phyloP scores from a whole-genome alignment of 768 basidiomycete species.

The Naganishia vaughanmartiniae region DNA sequence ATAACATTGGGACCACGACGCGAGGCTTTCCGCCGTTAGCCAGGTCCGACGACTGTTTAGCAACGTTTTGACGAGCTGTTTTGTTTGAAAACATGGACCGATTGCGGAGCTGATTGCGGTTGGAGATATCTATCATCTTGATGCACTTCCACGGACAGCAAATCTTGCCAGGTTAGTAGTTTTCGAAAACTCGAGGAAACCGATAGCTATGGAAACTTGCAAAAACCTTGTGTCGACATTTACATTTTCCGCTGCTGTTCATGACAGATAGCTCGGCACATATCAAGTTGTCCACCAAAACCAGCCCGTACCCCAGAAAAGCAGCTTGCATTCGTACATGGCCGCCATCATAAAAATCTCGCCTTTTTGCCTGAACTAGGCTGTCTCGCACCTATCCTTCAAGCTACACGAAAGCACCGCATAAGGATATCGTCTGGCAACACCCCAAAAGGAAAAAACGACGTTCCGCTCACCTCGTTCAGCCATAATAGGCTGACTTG shows the following conservation, averaged over 20 bases:
- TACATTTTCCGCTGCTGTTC: background rate
- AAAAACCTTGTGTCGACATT: background rate
- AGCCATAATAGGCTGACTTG: background rate
- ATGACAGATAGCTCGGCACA: background rate
- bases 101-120: too few relatives aligned
- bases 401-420: background rate
- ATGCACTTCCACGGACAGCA: too few relatives aligned
- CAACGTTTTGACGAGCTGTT: too few relatives aligned
- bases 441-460: background rate
- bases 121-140: too few relatives aligned
- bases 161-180: too few relatives aligned
- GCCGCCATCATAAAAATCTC: background rate
- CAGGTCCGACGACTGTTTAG: too few relatives aligned
- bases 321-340: background rate
- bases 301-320: background rate
- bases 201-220: background rate
- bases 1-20: too few relatives aligned
- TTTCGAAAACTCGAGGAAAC: too few relatives aligned
- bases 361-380: background rate
- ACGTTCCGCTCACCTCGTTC: background rate
- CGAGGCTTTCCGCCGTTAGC: too few relatives aligned
- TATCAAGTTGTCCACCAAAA: background rate
- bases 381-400: constrained; percentile 1
- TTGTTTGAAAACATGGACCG: too few relatives aligned
- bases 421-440: background rate